These are phyloP conservation scores for Chytriomyces confervae DNA, from an alignment of 192 early-diverging fungal genomes.

Conservation along the genomic window DNA sequence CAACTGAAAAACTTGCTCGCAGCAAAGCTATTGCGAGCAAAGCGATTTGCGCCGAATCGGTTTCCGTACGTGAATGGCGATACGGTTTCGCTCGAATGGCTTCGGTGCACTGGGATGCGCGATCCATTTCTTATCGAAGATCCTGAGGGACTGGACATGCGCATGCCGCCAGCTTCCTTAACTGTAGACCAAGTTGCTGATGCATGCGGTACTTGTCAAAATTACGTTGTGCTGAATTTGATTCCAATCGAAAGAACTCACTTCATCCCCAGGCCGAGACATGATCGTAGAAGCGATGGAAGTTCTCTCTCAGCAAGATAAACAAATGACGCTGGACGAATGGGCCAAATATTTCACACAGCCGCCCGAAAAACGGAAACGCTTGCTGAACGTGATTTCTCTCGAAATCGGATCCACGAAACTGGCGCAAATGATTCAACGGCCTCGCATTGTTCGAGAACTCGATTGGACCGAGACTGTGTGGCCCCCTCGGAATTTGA, in stretches of 20 bases:
- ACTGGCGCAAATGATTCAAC: constrained; percentile 67
- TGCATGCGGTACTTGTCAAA: constrained; percentile 42
- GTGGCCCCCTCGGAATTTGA: constrained; percentile 70
- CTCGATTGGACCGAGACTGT: constrained; percentile 87
- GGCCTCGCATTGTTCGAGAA: constrained; percentile 82
- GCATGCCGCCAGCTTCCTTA: constrained; percentile 69
- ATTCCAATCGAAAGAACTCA: not conserved
- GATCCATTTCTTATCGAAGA: constrained; percentile 76
- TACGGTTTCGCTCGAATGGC: constrained; percentile 70
- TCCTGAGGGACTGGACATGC: constrained; percentile 78
- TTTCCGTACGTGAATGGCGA: constrained; percentile 71
- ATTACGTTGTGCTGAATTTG: not conserved
- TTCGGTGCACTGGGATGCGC: constrained; percentile 65
- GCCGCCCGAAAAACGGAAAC: constrained; percentile 58
- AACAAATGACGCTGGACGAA: constrained; percentile 75
- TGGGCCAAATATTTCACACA: constrained; percentile 84
- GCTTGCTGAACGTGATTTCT: constrained; percentile 86
- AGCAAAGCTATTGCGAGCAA: constrained; percentile 69
- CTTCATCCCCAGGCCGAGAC: constrained; percentile 54
- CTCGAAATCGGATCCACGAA: constrained; percentile 81
- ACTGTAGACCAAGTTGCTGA: constrained; percentile 65
- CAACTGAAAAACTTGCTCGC: no score
- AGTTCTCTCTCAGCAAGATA: constrained; percentile 86
- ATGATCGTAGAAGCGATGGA: constrained; percentile 88
- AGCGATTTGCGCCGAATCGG: constrained; percentile 69